Evolutionary conservation across 768 basidiomycete genomes (phyloP).

Genomic region (Agaricus blazei): DNA sequence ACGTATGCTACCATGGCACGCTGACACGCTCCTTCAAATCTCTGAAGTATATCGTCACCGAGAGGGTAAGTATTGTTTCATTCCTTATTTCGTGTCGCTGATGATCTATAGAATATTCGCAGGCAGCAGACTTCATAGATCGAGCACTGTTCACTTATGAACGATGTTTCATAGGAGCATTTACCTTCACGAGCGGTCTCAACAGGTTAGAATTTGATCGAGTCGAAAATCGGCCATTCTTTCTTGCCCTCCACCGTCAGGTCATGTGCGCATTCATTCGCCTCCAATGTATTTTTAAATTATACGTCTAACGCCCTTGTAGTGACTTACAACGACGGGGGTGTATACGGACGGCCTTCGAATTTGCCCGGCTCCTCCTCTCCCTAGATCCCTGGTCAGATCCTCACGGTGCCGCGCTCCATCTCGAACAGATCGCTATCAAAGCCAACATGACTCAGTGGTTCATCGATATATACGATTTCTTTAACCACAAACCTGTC

Average conservation of each 20-base stretch:
- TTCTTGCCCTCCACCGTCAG: constrained; percentile 80
- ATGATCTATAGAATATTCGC: constrained; percentile 57
- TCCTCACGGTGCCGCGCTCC: constrained; percentile 80
- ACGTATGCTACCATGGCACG: constrained; percentile 84
- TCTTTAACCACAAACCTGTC: constrained; percentile 29
- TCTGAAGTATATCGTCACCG: constrained; percentile 82
- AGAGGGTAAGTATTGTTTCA: constrained; percentile 53
- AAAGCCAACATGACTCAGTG: constrained; percentile 79
- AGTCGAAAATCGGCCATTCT: constrained; percentile 92
- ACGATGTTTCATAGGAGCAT: constrained; percentile 80
- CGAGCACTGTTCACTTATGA: constrained; percentile 94
- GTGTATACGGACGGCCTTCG: constrained; percentile 84
- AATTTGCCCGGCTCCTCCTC: constrained; percentile 83
- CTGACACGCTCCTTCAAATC: constrained; percentile 84
- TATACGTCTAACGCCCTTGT: neutral
- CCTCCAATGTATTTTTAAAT: neutral
- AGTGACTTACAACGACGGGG: constrained; percentile 89
- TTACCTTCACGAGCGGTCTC: constrained; percentile 76
- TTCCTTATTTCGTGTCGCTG: neutral
- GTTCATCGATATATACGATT: constrained; percentile 65
- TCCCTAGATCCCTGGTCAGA: constrained; percentile 84
- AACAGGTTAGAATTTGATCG: constrained; percentile 86
- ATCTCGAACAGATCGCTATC: constrained; percentile 81
- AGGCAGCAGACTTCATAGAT: constrained; percentile 85
- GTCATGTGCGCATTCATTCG: constrained; percentile 50